These are phyloP conservation scores for Aureobasidium melanogenum DNA, from an alignment of 2,329 filamentous ascomycete genomes.

Conservation along the genomic window DNA sequence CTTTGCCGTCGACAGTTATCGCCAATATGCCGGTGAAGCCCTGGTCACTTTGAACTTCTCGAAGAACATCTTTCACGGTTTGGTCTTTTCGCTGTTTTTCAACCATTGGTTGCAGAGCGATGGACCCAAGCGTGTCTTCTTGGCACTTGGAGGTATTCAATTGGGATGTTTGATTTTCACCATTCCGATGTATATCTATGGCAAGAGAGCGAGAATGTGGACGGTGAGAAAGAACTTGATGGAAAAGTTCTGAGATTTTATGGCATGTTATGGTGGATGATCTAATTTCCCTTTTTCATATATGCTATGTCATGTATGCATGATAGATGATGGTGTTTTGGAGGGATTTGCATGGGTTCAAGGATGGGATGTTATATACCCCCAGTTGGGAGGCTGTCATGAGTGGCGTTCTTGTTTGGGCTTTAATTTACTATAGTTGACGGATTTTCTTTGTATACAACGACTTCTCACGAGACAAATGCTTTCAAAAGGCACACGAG, in stretches of 20 bases:
- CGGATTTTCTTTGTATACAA: not conserved
- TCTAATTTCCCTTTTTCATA: not conserved
- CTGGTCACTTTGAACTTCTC: conserved; percentile 89
- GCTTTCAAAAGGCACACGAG: not conserved
- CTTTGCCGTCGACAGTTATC: conserved; percentile 87
- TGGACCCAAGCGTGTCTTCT: conserved; percentile 68
- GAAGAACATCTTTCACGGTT: conserved; percentile 87
- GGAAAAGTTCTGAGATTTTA: conserved; percentile 52
- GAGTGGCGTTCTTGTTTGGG: not conserved
- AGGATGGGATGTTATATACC: not conserved
- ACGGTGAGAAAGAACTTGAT: conserved; percentile 78
- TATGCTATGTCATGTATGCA: not conserved
- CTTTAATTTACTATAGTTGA: not conserved
- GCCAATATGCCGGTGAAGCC: conserved; percentile 87
- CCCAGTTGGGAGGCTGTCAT: not conserved
- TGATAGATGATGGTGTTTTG: not conserved
- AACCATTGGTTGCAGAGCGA: conserved; percentile 70
- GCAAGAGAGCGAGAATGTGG: conserved; percentile 89
- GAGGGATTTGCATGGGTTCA: not conserved
- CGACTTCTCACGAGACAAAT: not conserved
- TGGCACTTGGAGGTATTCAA: conserved; percentile 81
- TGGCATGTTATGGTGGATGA: not conserved
- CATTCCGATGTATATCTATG: conserved; percentile 89
- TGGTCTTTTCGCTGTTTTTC: conserved; percentile 84
- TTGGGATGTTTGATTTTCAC: conserved; percentile 63